Percentiles rank a stretch among this genome's conserved stretches.
phyloP scores from a whole-genome alignment of 2,329 filamentous ascomycete species.

The Alternaria consortialis region DNA sequence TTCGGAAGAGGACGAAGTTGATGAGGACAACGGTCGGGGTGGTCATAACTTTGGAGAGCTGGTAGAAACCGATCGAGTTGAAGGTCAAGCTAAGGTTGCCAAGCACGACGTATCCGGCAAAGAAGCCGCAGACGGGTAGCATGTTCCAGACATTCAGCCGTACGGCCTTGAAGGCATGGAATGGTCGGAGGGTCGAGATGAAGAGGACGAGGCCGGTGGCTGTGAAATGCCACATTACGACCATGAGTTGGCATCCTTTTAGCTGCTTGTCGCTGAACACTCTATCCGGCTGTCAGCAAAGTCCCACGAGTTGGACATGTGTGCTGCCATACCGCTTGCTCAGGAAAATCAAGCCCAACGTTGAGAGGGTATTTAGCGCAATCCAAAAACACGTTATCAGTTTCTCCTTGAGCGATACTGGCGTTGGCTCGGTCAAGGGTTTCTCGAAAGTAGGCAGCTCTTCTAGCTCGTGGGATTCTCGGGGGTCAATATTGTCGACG shows the following conservation, averaged over 20 bases:
- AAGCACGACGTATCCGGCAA: conserved; percentile 58
- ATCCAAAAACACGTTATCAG: conserved; percentile 54
- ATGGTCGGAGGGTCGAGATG: conserved; percentile 53
- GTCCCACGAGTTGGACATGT: not conserved
- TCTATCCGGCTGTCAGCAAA: conserved; percentile 43
- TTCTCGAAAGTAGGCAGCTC: conserved; percentile 50
- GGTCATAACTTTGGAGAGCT: conserved; percentile 60
- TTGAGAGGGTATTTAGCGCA: conserved; percentile 55
- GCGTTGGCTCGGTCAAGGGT: conserved; percentile 30
- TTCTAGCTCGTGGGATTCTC: conserved; percentile 44
- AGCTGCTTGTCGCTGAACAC: conserved; percentile 57
- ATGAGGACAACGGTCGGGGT: conserved; percentile 58
- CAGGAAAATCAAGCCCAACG: conserved; percentile 56
- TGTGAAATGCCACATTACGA: conserved; percentile 60
- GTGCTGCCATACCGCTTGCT: conserved; percentile 53
- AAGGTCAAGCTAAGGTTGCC: conserved; percentile 58
- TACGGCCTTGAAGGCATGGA: conserved; percentile 57
- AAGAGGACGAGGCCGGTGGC: conserved; percentile 57
- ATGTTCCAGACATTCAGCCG: conserved; percentile 56
- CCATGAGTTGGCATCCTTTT: conserved; percentile 56
- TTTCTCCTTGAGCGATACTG: conserved; percentile 48
- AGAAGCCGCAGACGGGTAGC: conserved; percentile 58
- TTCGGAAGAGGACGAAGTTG: conserved; percentile 56
- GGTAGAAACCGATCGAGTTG: conserved; percentile 60
- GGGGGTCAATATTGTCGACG: conserved; percentile 50